Base-by-base conservation (phyloP, 75 land plant species). In the Adiantum capillusveneris region DNA sequence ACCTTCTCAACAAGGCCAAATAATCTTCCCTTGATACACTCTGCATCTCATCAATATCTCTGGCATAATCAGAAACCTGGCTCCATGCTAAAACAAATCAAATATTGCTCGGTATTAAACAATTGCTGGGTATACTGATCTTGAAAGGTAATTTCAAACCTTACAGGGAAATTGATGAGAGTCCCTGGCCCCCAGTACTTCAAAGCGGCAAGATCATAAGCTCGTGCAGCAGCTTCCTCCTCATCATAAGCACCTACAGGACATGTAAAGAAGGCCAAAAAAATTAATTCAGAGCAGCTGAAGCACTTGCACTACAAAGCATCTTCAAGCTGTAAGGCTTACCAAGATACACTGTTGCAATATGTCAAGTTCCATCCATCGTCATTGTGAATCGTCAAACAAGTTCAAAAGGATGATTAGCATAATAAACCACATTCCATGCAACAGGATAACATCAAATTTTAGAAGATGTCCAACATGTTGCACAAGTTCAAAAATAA, bases 171-270 rank as follows among this genome's bases (percentile, higher is more conserved):
- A 58, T 93, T 92, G 50, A 92, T 93, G 43, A 85, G 83, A 17
- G 98, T 93, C 46, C 95, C 95, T 31, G 96, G 83, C 0, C 98
- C 98, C 98, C 96, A 94, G 49, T 94, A 89, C 56, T 94, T 94
- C 18, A 94, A 66, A 24, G 98, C 90, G 49, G 96, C 98, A 62
- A 94, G 84, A 79, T 94, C 98, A 67, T 94, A 93, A 25, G 98
- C 98, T 57, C 95, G 77, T 11, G 98, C 98, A 26, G 98, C 98
- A 73, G 98, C 98, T 70, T 93, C 98, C 53, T 93, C 98, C 14
- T 93, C 98, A 70, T 93, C 98, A 79, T 93, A 93, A 31, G 98
- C 98, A 57, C 98, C 95, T 83, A 49, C 14, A 25, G 6, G n/a
- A n/a, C n/a, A n/a, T 25, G 29, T 34, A 42, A 18, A 11, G 53